A percentile compares a stretch with the other conserved stretches of the same genome.
phyloP scores from a whole-genome alignment of 2,329 filamentous ascomycete species.

The Ophiostoma montium region DNA sequence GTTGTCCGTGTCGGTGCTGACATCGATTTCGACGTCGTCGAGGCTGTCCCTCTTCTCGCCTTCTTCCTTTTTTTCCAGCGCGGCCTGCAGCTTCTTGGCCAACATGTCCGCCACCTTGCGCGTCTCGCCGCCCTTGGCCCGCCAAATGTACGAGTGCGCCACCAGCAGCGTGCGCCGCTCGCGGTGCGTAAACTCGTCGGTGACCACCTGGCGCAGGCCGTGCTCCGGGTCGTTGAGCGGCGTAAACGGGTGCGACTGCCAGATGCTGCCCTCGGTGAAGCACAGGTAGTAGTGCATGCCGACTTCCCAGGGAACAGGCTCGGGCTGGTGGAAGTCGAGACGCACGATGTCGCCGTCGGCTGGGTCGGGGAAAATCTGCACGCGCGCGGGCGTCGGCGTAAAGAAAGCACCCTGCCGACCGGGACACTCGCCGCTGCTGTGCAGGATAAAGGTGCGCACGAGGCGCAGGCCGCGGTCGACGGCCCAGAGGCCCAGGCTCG shows the following conservation, averaged over 20 bases:
- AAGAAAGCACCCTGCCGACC: slow-evolving; percentile 7
- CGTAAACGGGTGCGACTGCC: slow-evolving; percentile 62
- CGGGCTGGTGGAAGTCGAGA: slow-evolving; percentile 47
- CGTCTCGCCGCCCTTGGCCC: slow-evolving; percentile 46
- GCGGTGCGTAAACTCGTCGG: slow-evolving; percentile 17
- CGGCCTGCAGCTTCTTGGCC: slow-evolving; percentile 19
- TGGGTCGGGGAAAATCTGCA: slow-evolving; percentile 22
- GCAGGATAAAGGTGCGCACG: slow-evolving; percentile 43
- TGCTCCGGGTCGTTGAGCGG: slow-evolving; percentile 37
- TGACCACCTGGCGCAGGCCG: slow-evolving; percentile 14
- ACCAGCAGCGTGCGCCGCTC: slow-evolving; percentile 16
- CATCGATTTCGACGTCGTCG: no score
- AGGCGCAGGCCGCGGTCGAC: slow-evolving; percentile 48
- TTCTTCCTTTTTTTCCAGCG: neutral
- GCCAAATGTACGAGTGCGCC: slow-evolving; percentile 41
- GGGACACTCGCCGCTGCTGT: slow-evolving; percentile 29
- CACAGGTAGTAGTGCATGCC: slow-evolving; percentile 61
- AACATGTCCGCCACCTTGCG: slow-evolving; percentile 35
- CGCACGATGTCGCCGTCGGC: slow-evolving; percentile 37
- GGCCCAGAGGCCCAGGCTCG: slow-evolving; percentile 49
- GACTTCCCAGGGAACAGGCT: slow-evolving; percentile 36
- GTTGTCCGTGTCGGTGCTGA: neutral
- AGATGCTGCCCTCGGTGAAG: slow-evolving; percentile 51
- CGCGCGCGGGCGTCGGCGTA: neutral
- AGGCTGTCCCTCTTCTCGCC: neutral